Conservation (phyloP, 2,329 filamentous ascomycete genomes). For the Talaromyces sp. region DNA sequence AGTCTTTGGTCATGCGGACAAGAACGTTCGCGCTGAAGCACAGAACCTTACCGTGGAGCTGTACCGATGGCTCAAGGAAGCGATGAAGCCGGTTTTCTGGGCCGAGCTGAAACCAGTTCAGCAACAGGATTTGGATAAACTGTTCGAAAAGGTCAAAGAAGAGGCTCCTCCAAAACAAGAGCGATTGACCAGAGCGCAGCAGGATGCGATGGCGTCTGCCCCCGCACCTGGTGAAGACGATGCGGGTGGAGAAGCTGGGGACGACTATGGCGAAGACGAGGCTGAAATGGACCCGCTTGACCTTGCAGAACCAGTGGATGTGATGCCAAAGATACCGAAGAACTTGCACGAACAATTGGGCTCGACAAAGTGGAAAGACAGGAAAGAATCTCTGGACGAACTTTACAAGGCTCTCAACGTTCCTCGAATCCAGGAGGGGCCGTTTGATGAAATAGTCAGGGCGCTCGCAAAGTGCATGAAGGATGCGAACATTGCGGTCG, state of each 20-base stretch:
- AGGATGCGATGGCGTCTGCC: constrained; percentile 73
- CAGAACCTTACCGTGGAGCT: constrained; percentile 89
- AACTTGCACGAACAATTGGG: constrained; percentile 78
- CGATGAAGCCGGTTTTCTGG: constrained; percentile 99
- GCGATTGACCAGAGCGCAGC: constrained; percentile 79
- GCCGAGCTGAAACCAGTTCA: constrained; percentile 91
- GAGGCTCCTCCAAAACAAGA: constrained; percentile 87
- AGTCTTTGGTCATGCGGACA: constrained; percentile 92
- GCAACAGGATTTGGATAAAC: constrained; percentile 85
- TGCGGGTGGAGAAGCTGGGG: constrained; percentile 55
- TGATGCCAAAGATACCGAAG: constrained; percentile 73
- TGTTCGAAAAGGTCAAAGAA: constrained; percentile 89
- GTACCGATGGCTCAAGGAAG: constrained; percentile 94
- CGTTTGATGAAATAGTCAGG: constrained; percentile 78
- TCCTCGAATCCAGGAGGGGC: constrained; percentile 84
- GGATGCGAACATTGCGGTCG: constrained; percentile 93
- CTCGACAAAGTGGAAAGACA: constrained; percentile 97
- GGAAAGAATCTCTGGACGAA: constrained; percentile 88
- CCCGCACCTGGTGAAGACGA: constrained; percentile 58
- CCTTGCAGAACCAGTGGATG: constrained; percentile 80
- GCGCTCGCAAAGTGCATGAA: constrained; percentile 96
- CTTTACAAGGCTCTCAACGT: constrained; percentile 74
- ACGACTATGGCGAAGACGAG: constrained; percentile 56
- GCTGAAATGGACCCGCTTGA: constrained; percentile 77
- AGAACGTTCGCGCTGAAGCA: constrained; percentile 92